phyloP scores from a whole-genome alignment of 139 green algal species.

The Tetradesmus obliquus region DNA sequence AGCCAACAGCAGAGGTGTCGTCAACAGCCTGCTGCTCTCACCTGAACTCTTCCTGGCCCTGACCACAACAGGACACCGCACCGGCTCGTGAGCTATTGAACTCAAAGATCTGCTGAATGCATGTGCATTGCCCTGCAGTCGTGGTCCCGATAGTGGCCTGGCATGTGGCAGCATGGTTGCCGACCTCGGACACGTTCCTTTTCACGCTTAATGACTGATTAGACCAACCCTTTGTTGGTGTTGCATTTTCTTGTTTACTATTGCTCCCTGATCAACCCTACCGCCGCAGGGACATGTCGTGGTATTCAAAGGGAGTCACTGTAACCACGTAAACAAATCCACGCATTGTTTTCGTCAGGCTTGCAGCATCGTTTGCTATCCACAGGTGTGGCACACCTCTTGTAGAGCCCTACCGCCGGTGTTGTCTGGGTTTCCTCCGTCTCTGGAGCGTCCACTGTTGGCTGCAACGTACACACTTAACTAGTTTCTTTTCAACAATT shows the following conservation, averaged over 20 bases:
- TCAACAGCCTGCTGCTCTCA: constrained; percentile 1
- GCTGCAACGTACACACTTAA: neutral
- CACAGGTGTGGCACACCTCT: too few species aligned
- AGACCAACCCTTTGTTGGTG: too few species aligned
- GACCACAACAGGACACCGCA: neutral
- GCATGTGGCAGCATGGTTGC: neutral
- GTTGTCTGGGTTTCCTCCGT: neutral
- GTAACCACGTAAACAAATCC: too few species aligned
- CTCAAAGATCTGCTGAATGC: neutral
- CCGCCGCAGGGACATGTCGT: neutral
- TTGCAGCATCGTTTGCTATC: too few species aligned
- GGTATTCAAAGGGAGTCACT: neutral
- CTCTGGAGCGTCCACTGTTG: neutral
- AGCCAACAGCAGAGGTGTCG: neutral
- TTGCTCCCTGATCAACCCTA: neutral
- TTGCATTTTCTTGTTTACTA: neutral
- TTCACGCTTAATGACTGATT: neutral
- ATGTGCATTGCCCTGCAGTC: neutral
- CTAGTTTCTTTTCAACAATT: neutral
- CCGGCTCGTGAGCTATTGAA: neutral
- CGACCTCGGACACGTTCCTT: neutral
- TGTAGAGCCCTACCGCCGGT: neutral
- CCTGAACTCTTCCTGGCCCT: constrained; percentile 14
- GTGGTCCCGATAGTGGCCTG: neutral
- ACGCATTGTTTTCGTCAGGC: too few species aligned